Base-by-base conservation (phyloP, 2,329 filamentous ascomycete genomes). In the Delphinella strobiligena region DNA sequence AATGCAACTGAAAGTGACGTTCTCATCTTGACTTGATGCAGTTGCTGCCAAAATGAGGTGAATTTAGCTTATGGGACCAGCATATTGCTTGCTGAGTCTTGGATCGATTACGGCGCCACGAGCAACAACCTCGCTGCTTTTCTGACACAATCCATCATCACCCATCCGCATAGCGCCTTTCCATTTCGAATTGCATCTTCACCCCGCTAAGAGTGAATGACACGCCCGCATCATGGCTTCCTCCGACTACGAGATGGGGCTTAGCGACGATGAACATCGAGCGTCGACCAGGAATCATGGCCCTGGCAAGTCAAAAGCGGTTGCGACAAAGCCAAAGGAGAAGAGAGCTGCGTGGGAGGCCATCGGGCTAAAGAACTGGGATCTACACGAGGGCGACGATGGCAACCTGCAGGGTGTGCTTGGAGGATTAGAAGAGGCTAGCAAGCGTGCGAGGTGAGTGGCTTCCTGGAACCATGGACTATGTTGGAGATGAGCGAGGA, bases 361-460 rank as follows among this genome's bases (percentile, higher is more conserved):
- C 3, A 47, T 50, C 9, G 52, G 51, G 4, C 47, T 47, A 17
- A 49, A 51, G 5, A 53, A 49, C 31, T 56, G 51, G 48, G 55
- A 55, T 31, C 42, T 60, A 8, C 47, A 53, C n/a, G 56, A 56
- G 38, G 56, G 44, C n/a, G 53, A 50, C 8, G 52, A 56, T 44
- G 58, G 55, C 14, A 49, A 46, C 24, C 51, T 60, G 15, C 52
- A 57, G 31, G 50, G 50, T 10, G 51, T 57, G n/a, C 43, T 60
- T 22, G 55, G 53, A 10, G 55, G 57, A 11, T 48, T 58, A 9
- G 56, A 60, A 42, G 58, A 61, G 42, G 58, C 58, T 8, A 49
- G 48, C 18, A 61, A 59, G 37, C 45, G 58, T 32, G 51, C 52
- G 43, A 46, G 54, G 54, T 56, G 45, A 37, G n/a, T n/a, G n/a